Base-by-base conservation (phyloP, 768 basidiomycete genomes). In the Tylopilus felleus region DNA sequence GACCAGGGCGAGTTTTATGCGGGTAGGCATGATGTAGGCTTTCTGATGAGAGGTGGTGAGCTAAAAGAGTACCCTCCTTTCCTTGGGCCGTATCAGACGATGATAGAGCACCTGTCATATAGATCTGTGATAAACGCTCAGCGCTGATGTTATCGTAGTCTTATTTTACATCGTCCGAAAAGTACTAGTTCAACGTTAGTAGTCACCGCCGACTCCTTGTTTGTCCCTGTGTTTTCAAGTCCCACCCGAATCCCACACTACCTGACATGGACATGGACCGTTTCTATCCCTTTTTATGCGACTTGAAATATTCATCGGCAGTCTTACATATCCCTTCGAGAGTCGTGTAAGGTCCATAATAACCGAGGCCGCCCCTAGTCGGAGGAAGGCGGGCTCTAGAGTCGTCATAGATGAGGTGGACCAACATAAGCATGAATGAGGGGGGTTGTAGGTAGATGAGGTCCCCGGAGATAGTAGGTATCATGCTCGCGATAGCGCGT, bases 321-420 rank as follows among this genome's bases (percentile, higher is more conserved):
- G 84, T 83, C 62, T 79, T 81, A 60, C 80, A 75, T n/a, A 85
- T 51, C 1, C 78, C 85, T 59, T 84, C 74, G 13, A 81, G 51
- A 10, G 82, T 83, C 4, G 78, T 84, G 74, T 81, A 86, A 1
- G 73, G 68, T 10, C 84, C 82, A 29, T 67, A 62, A 61, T 85
- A 87, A 25, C 84, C 84, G n/a, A 87, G 72, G 2, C 85, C 85
- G 5, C 85, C 85, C 52, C 82, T 71, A 43, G 70, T 65, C 0
- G 83, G 79, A 5, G 79, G 59, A 38, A 81, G 65, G 4, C 84
- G 74, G 23, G 85, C 84, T 38, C 82, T 77, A n/a, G 82, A 81
- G 62, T 86, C 84, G 42, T 86, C 83, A 49, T 84, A 83, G 27
- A 86, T 74, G 43, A 85, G 63, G 58, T 86, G 84, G 1, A 82